Evolutionary conservation across 768 basidiomycete genomes (phyloP).

Genomic region (Coprinellus micaceus): DNA sequence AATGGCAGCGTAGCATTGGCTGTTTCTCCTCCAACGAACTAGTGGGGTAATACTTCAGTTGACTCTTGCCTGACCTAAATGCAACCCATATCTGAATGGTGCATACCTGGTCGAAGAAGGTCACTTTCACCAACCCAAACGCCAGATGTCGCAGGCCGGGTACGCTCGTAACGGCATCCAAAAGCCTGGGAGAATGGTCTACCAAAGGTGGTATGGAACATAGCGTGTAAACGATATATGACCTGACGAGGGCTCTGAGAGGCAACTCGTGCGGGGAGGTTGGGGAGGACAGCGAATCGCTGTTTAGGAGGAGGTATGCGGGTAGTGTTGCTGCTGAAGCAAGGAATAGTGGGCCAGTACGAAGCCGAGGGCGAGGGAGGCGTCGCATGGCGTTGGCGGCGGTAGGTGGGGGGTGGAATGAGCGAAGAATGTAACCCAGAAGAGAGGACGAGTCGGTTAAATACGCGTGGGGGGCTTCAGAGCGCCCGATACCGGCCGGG

Average conservation of each 20-base stretch:
- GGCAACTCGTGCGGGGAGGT: slow-evolving; percentile 6
- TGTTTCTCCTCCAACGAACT: slow-evolving; percentile 91
- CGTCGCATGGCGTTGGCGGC: neutral
- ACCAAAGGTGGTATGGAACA: slow-evolving; percentile 76
- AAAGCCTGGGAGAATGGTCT: slow-evolving; percentile 65
- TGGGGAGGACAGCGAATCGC: slow-evolving; percentile 1
- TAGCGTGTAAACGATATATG: slow-evolving; percentile 80
- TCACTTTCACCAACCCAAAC: slow-evolving; percentile 65
- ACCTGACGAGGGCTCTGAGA: slow-evolving; percentile 37
- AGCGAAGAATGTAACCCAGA: no score
- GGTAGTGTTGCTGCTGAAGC: neutral
- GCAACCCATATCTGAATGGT: neutral
- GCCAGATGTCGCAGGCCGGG: slow-evolving; percentile 64
- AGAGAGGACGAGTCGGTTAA: no score
- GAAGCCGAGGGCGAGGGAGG: neutral
- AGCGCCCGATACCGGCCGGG: no score
- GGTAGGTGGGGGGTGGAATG: neutral
- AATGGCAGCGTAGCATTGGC: slow-evolving; percentile 64
- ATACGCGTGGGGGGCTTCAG: no score
- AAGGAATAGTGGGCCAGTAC: neutral
- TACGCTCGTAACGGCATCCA: slow-evolving; percentile 47
- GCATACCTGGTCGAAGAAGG: slow-evolving; percentile 82
- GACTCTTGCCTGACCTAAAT: neutral
- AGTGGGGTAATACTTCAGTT: neutral
- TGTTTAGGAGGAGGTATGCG: neutral